Percentiles rank a stretch among this genome's conserved stretches.
phyloP scores from a whole-genome alignment of 1,139 yeast species.

The Pichia sp. region DNA sequence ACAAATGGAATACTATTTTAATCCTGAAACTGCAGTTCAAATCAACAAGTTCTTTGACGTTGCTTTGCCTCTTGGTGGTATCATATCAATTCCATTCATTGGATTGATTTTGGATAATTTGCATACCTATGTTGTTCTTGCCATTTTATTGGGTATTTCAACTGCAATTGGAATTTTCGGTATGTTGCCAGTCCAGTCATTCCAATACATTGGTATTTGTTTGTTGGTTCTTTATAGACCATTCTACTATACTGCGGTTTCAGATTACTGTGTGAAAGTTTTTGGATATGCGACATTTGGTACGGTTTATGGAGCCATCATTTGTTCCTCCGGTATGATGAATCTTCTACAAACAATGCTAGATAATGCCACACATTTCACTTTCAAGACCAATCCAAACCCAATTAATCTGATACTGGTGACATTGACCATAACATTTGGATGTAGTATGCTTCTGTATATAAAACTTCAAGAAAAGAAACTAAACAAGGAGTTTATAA shows the following conservation, averaged over 20 bases:
- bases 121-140: slow-evolving; percentile 51
- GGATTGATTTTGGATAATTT: slow-evolving; percentile 75
- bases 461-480: slow-evolving; percentile 41
- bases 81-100: slow-evolving; percentile 76
- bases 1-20: slow-evolving; percentile 64
- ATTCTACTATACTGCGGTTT: slow-evolving; percentile 83
- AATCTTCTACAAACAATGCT: slow-evolving; percentile 64
- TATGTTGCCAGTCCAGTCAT: slow-evolving; percentile 42
- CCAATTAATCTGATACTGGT: slow-evolving; percentile 63
- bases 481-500: slow-evolving; percentile 40
- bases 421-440: slow-evolving; percentile 44
- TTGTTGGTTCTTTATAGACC: slow-evolving; percentile 83
- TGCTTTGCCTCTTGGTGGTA: slow-evolving; percentile 83
- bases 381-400: slow-evolving; percentile 63
- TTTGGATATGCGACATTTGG: slow-evolving; percentile 92
- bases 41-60: slow-evolving; percentile 74
- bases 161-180: slow-evolving; percentile 62
- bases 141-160: slow-evolving; percentile 46
- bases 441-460: slow-evolving; percentile 41
- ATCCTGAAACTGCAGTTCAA: slow-evolving; percentile 39
- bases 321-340: slow-evolving; percentile 70
- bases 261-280: slow-evolving; percentile 85
- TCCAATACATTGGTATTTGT: slow-evolving; percentile 54
- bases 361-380: slow-evolving; percentile 61
- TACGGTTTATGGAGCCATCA: slow-evolving; percentile 72